Evolutionary conservation across 129 eudicot species (phyloP), one percentile per base, ranked within the genome.

Genomic region (Pittosporum tobira): DNA sequence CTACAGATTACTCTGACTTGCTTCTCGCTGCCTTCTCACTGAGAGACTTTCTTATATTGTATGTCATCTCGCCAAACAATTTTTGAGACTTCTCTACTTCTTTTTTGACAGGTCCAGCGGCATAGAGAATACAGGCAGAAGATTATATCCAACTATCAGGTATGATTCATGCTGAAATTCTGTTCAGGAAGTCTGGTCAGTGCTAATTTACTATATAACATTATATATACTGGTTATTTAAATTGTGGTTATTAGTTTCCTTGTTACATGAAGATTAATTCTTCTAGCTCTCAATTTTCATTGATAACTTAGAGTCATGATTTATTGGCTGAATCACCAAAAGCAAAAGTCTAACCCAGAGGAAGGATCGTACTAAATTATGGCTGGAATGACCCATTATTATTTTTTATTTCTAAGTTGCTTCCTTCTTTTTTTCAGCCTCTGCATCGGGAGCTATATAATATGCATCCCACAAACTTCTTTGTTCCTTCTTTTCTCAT

Each of bases 71-170:
- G 48, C 60, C 52, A 63, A 53, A 67, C 29, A 18, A 27, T 30
- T 57, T 16, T 65, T 51, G 11, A 29, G 43, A 38, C 53, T 16
- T 63, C 31, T 70, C 64, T 40, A 24, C 61, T 19, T 51, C 27
- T 34, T 36, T 55, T 57, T 50, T 28, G 77, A 82, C 85, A 89
- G 97, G 69, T 80, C 50, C 83, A 84, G 78, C 75, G 62, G 84
- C 93, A 82, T 72, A 77, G 71, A 50, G 88, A 82, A 56, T 89
- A 89, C 78, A 72, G 91, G 55, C 80, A 73, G 73, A 89, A 70
- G 74, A 89, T 89, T 48, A 77, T 72, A 73, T 75, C 91, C 48
- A 82, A 80, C 72, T 89, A 89, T 73, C 91, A 89, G 97, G 95
- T 81, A 73, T 53, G 12, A 4, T 70, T 69, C 14, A 2, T 50